Evolutionary conservation across 2,329 filamentous ascomycete genomes (phyloP), one percentile per base, ranked within the genome.

Genomic region (Fusarium nurragi): DNA sequence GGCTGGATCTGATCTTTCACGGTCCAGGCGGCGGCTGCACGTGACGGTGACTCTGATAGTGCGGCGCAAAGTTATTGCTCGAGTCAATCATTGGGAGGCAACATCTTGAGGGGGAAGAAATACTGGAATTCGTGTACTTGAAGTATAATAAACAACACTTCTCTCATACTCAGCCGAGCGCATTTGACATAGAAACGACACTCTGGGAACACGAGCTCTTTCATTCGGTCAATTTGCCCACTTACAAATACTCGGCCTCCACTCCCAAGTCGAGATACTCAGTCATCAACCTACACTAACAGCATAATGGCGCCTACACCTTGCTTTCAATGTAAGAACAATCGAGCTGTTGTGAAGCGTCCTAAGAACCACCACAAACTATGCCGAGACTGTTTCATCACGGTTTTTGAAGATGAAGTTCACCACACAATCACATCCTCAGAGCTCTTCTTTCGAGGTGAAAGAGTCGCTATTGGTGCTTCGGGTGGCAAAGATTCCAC

Each of bases 401-500:
- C 81, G 12, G 85, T 95, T 41, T 99, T 99, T 74, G 95, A 99
- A 77, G 87, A 91, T 63, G 95, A 99, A 81, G 88, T 97, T 44
- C 94, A 98, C 76, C 90, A 97, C 73, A 98, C 95, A 6, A 97
- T 99, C 72, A 88, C 85, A 23, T 87, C 90, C 3, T 92, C 91
- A 18, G 80, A 84, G n/a, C 86, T 99, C 16, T 99, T 99, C 78
- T 82, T 83, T 40, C 88, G 85, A 3, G 94, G 94, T 57, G 95
- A 99, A 76, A 88, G 86, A 60, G 86, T 99, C 36, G 96, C 95
- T 9, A 97, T 99, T 72, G 96, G 95, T 39, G 95, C 96, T 45
- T 97, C 94, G 2, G 95, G 95, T 53, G 95, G 95, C 70, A 99
- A 99, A 79, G 95, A 99, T 77, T 97, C 93, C 49, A 99, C 95